Conservation (phyloP, 495 filamentous ascomycete genomes). For the Aspergillus asperescens region DNA sequence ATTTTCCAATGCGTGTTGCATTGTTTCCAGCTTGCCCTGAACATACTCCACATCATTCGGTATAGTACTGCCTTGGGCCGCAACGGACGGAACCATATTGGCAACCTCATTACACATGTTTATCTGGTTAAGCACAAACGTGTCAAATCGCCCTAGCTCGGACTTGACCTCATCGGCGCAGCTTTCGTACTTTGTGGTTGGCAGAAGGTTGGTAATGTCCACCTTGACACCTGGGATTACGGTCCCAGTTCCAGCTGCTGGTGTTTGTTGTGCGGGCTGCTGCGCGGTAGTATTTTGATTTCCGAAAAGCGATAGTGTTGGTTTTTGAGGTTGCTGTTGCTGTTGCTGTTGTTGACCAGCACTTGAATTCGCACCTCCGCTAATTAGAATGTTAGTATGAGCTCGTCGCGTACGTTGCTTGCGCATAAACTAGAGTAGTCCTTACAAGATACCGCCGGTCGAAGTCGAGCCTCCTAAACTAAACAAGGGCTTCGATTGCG, state of each 20-base stretch:
- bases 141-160: conserved; percentile 68
- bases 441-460: conserved; percentile 49
- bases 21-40: conserved; percentile 62
- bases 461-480: conserved; percentile 26
- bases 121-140: conserved; percentile 65
- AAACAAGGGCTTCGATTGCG: conserved; percentile 36
- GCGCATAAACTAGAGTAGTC: conserved; percentile 10
- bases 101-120: conserved; percentile 43
- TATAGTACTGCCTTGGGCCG: conserved; percentile 57
- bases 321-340: conserved; percentile 37
- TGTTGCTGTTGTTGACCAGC: conserved; percentile 24
- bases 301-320: conserved; percentile 39
- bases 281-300: conserved; percentile 31
- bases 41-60: conserved; percentile 72
- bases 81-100: conserved; percentile 53
- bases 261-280: conserved; percentile 45
- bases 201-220: conserved; percentile 66
- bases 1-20: conserved; percentile 64
- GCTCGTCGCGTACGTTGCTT: conserved; percentile 11
- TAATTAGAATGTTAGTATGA: conserved; percentile 19
- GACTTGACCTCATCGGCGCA: conserved; percentile 76
- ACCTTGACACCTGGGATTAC: conserved; percentile 66
- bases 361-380: conserved; percentile 23
- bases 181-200: conserved; percentile 87
- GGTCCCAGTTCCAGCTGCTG: conserved; percentile 35